Evolutionary conservation across 768 basidiomycete species (phyloP).

Genomic region (Lactarius akahatsu): DNA sequence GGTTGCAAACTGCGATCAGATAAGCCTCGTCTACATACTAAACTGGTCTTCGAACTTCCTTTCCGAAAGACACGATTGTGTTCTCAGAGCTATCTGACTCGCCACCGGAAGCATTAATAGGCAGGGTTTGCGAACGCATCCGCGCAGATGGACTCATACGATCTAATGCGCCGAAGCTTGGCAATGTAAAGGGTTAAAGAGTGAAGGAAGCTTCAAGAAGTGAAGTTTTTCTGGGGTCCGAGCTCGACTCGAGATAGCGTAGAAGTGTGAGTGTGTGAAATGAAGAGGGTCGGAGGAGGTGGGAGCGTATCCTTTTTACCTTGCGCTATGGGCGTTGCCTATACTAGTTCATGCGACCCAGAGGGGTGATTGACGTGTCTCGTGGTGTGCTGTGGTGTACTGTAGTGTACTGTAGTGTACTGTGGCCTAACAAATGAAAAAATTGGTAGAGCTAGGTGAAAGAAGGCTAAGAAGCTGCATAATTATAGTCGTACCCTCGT

Average conservation of each 20-base stretch:
- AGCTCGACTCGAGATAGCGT: constrained; percentile 14
- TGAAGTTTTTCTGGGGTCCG: constrained; percentile 25
- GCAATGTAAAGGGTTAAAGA: not conserved
- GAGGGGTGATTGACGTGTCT: constrained; percentile 11
- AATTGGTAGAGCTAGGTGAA: not conserved
- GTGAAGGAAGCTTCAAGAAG: constrained; percentile 7
- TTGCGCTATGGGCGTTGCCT: constrained; percentile 6
- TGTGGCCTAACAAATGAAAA: not conserved
- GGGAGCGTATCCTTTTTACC: constrained; percentile 2
- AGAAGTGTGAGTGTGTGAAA: constrained; percentile 8
- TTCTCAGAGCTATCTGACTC: constrained; percentile 10
- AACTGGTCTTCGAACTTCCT: constrained; percentile 8
- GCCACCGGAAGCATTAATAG: constrained; percentile 23
- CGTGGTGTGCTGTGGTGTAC: constrained; percentile 3
- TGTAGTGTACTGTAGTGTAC: not conserved
- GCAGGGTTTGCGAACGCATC: constrained; percentile 11
- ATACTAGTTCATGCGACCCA: not conserved
- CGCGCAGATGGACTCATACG: constrained; percentile 20
- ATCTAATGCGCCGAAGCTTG: constrained; percentile 20
- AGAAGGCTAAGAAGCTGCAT: constrained; percentile 1
- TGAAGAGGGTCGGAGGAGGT: not conserved
- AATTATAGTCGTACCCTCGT: not conserved
- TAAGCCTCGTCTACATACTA: not conserved
- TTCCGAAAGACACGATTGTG: constrained; percentile 3
- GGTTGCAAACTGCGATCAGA: constrained; percentile 13